Percentiles rank a stretch among this genome's conserved stretches.
Evolutionary conservation across 2,329 filamentous ascomycete genomes (phyloP).

Genomic region (Trichoderma oligosporum): DNA sequence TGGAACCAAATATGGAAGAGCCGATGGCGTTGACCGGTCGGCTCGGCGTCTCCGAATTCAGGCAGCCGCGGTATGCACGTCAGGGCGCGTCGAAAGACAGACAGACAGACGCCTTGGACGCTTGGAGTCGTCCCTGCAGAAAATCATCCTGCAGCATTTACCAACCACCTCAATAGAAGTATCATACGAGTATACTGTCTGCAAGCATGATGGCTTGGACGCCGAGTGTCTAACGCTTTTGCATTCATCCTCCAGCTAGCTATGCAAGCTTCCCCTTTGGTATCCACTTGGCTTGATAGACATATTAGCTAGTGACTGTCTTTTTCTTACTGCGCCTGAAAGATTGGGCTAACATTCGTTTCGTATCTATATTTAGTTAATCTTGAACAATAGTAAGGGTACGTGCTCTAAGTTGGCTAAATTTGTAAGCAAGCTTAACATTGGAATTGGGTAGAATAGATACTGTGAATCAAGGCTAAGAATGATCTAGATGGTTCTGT

Average conservation of each 20-base stretch:
- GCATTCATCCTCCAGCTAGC: neutral
- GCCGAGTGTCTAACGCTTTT: neutral
- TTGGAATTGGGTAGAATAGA: neutral
- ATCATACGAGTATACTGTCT: neutral
- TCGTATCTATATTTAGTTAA: no score
- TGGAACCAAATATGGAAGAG: neutral
- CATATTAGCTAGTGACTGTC: no score
- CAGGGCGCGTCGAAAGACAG: neutral
- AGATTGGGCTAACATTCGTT: no score
- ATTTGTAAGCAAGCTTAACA: neutral
- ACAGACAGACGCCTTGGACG: neutral
- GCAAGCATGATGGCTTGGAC: neutral
- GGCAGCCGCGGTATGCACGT: neutral
- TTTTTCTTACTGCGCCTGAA: no score
- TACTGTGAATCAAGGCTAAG: neutral
- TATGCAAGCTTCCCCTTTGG: neutral
- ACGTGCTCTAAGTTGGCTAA: neutral
- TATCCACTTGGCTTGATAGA: no score
- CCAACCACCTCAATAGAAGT: neutral
- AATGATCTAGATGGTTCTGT: neutral
- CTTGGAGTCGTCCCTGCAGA: neutral
- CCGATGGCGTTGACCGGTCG: neutral
- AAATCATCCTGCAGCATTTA: neutral
- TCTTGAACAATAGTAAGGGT: neutral
- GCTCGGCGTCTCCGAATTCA: conserved; percentile 5